Conservation (phyloP, 2,329 filamentous ascomycete species). For the Dactylellina leptospora region DNA sequence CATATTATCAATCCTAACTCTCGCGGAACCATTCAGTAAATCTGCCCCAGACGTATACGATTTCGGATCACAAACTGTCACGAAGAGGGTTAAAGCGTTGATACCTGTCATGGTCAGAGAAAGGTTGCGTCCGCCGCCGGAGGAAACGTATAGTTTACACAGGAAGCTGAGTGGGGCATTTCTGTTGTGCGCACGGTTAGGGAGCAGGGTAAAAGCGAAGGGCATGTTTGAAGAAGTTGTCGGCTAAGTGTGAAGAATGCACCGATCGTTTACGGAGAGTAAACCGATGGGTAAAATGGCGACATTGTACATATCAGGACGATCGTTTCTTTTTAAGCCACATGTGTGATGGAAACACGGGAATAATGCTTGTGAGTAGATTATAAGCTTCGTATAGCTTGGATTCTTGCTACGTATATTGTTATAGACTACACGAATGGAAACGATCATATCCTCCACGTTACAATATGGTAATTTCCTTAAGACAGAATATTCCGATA, state of each 20-base stretch:
- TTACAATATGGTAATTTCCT: too few species aligned
- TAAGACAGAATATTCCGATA: neutral
- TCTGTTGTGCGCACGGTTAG: conserved; percentile 84
- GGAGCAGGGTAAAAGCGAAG: conserved; percentile 81
- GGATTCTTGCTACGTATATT: neutral
- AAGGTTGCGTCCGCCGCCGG: conserved; percentile 85
- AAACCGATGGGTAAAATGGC: too few species aligned
- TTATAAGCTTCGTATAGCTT: too few species aligned
- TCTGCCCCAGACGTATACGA: conserved; percentile 85
- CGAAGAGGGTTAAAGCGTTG: conserved; percentile 83
- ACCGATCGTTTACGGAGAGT: too few species aligned
- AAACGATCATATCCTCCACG: too few species aligned
- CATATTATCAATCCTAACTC: conserved; percentile 82
- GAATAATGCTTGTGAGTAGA: too few species aligned
- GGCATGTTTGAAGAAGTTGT: conserved; percentile 74
- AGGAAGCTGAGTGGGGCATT: conserved; percentile 96
- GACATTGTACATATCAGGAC: too few species aligned
- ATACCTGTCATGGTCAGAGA: conserved; percentile 95
- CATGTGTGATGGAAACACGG: too few species aligned
- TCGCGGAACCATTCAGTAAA: conserved; percentile 85
- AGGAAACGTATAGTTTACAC: conserved; percentile 96
- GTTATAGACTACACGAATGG: neutral
- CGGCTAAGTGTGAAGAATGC: neutral
- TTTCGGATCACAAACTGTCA: conserved; percentile 94
- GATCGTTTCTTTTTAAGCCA: too few species aligned